phyloP scores from a whole-genome alignment of 768 basidiomycete genomes.

The Russula emetica region DNA sequence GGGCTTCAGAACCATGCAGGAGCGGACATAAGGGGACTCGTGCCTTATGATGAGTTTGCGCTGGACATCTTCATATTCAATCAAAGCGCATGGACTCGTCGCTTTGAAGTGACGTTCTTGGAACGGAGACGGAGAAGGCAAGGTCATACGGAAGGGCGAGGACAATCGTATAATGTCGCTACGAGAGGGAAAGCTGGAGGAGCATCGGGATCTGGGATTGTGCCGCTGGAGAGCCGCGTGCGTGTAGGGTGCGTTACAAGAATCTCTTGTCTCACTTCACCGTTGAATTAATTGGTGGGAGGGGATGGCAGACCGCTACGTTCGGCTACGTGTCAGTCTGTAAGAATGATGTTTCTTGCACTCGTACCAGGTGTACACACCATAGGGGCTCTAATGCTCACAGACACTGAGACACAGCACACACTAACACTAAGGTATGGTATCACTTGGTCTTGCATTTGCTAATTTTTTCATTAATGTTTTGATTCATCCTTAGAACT shows the following conservation, averaged over 20 bases:
- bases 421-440: conserved; percentile 69
- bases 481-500: conserved; percentile 42
- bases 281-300: background rate
- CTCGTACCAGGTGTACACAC: conserved; percentile 75
- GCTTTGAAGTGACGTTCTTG: conserved; percentile 73
- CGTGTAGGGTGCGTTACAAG: conserved; percentile 62
- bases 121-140: conserved; percentile 45
- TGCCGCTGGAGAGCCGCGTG: conserved; percentile 74
- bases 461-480: background rate
- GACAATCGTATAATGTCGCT: conserved; percentile 27
- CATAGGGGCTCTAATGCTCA: conserved; percentile 65
- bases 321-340: conserved; percentile 81
- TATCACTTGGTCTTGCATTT: background rate
- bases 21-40: conserved; percentile 44
- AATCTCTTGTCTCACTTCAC: background rate
- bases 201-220: conserved; percentile 47
- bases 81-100: conserved; percentile 65
- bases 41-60: conserved; percentile 69
- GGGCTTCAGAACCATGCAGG: conserved; percentile 38
- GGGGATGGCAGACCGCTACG: conserved; percentile 54
- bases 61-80: conserved; percentile 88
- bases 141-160: conserved; percentile 35
- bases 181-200: background rate
- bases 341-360: conserved; percentile 81
- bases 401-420: conserved; percentile 69